Conservation (phyloP, 1,284 basidiomycete genomes). For the Coniferiporia sulphurascens region DNA sequence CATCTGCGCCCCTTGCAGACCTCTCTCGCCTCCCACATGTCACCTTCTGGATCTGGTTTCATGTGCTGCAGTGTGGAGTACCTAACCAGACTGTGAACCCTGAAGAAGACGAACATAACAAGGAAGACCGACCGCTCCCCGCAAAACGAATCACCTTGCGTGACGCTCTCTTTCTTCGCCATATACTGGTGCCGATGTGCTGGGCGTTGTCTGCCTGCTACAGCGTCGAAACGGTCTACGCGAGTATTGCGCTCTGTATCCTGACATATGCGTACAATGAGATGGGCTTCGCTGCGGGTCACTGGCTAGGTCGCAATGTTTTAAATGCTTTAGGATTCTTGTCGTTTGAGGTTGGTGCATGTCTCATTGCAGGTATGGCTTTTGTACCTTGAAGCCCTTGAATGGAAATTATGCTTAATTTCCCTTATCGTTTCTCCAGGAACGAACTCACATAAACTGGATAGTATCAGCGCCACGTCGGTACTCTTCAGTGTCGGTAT, state of each 20-base stretch:
- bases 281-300: constrained; percentile 21
- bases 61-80: constrained; percentile 38
- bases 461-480: constrained; percentile 21
- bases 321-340: constrained; percentile 36
- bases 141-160: constrained; percentile 33
- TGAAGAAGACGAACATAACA: constrained; percentile 39
- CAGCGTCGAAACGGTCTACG: constrained; percentile 22
- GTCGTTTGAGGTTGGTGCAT: constrained; percentile 33
- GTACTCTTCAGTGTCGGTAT: constrained; percentile 27
- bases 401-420: constrained; percentile 21
- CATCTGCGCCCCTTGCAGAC: constrained; percentile 27
- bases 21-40: constrained; percentile 25
- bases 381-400: background rate
- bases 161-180: constrained; percentile 32
- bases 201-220: constrained; percentile 24
- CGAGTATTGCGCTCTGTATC: constrained; percentile 23
- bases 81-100: constrained; percentile 39
- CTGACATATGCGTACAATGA: constrained; percentile 28
- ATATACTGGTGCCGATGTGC: constrained; percentile 30
- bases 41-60: constrained; percentile 39
- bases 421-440: constrained; percentile 28
- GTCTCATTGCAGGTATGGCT: constrained; percentile 28
- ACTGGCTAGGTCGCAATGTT: constrained; percentile 34
- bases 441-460: constrained; percentile 24
- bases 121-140: constrained; percentile 41